Conservation (phyloP, 2,329 filamentous ascomycete genomes). For the Chaetomium strumarium region DNA sequence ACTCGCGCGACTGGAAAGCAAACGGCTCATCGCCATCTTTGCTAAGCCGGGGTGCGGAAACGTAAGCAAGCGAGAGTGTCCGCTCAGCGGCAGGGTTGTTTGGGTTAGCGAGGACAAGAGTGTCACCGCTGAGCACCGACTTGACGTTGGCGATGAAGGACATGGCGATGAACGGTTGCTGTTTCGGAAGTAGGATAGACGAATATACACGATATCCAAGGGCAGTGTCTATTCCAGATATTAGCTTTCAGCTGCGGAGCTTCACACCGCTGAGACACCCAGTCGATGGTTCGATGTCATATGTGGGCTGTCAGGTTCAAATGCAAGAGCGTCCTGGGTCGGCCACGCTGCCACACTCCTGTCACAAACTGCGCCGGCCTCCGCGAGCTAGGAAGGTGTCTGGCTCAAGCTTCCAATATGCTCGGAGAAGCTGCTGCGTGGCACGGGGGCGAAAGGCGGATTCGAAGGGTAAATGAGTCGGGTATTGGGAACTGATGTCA, state of each 20-base stretch:
- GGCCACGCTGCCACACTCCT: too few species aligned
- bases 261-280: too few species aligned
- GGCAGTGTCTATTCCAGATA: background rate
- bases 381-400: too few species aligned
- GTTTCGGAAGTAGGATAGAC: background rate
- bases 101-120: conserved; percentile 73
- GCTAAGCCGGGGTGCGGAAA: conserved; percentile 78
- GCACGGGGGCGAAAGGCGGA: background rate
- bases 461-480: background rate
- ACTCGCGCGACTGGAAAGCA: conserved; percentile 92
- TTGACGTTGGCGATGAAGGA: conserved; percentile 71
- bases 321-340: too few species aligned
- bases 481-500: background rate
- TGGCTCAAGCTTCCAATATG: too few species aligned
- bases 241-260: background rate
- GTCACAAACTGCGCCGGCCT: too few species aligned
- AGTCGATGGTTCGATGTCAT: too few species aligned
- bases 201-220: background rate
- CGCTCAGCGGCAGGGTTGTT: conserved; percentile 79
- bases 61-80: conserved; percentile 84
- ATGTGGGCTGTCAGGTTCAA: too few species aligned
- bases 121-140: conserved; percentile 90
- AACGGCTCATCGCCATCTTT: conserved; percentile 89
- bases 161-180: conserved; percentile 10
- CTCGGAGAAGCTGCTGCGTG: background rate